Percentiles rank a stretch among this genome's conserved stretches.
These are phyloP conservation scores for Mycena crocata DNA, from an alignment of 768 basidiomycete genomes.

Conservation along the genomic window DNA sequence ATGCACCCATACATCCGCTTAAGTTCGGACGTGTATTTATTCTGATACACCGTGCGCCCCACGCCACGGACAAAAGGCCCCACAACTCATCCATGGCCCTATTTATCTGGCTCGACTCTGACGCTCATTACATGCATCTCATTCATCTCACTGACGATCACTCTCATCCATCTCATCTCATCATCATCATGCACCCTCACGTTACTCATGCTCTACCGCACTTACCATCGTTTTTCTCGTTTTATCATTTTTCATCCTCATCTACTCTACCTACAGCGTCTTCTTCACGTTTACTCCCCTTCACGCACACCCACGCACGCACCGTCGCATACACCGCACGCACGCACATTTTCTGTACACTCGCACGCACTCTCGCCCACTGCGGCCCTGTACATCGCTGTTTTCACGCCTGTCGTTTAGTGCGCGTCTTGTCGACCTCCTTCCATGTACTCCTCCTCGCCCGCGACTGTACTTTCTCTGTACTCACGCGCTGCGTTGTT, in stretches of 20 bases:
- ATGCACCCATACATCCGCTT: no score
- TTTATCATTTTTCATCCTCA: constrained; percentile 4
- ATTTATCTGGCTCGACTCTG: constrained; percentile 5
- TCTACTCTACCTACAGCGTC: neutral
- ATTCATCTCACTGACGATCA: constrained; percentile 14
- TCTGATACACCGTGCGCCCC: neutral
- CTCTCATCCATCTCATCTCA: constrained; percentile 2
- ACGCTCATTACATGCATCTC: constrained; percentile 31
- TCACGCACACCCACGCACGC: constrained; percentile 4
- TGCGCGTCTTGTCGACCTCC: no score
- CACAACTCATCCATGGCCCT: neutral
- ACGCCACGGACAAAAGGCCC: constrained; percentile 21
- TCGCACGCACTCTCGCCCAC: neutral
- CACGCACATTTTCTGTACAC: constrained; percentile 9
- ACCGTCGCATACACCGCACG: constrained; percentile 15
- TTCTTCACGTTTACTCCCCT: neutral
- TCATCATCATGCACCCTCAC: constrained; percentile 23
- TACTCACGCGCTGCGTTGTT: constrained; percentile 14
- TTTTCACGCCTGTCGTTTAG: constrained; percentile 18
- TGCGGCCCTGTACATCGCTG: constrained; percentile 24
- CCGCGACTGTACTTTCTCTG: constrained; percentile 20
- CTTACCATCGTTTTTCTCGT: constrained; percentile 10
- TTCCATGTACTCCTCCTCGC: no score
- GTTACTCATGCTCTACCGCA: neutral
- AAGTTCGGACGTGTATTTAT: constrained; percentile 7